These are phyloP conservation scores for Ascochyta fabae DNA, from an alignment of 2,329 filamentous ascomycete species.

Conservation along the genomic window DNA sequence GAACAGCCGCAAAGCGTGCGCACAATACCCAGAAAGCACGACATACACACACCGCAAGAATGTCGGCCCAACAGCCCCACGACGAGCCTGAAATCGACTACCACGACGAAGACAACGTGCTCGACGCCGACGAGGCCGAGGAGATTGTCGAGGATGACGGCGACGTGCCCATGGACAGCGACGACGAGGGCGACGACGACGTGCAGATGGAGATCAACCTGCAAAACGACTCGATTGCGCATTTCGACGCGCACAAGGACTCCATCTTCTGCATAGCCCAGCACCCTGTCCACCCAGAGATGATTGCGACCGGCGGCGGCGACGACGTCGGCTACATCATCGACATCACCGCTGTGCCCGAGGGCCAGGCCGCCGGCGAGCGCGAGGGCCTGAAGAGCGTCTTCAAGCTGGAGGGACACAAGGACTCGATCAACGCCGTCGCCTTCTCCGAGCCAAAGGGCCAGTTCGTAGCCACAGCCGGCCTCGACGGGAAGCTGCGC, in stretches of 20 bases:
- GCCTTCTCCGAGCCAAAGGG: constrained; percentile 83
- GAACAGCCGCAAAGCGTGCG: neutral
- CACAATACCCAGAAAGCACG: neutral
- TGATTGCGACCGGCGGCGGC: constrained; percentile 87
- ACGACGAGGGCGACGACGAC: constrained; percentile 65
- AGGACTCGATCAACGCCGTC: constrained; percentile 87
- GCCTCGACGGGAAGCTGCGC: constrained; percentile 82
- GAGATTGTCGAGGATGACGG: constrained; percentile 74
- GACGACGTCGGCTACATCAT: constrained; percentile 88
- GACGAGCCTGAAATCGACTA: constrained; percentile 50
- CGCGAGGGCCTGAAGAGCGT: constrained; percentile 68
- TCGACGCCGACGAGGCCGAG: constrained; percentile 77
- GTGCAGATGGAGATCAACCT: constrained; percentile 72
- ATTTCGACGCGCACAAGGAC: constrained; percentile 90
- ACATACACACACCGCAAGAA: constrained; percentile 6
- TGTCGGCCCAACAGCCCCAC: constrained; percentile 39
- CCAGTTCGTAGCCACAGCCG: constrained; percentile 84
- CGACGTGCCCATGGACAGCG: constrained; percentile 81
- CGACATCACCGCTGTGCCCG: constrained; percentile 69
- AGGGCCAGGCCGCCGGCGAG: constrained; percentile 67
- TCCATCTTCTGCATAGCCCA: constrained; percentile 95
- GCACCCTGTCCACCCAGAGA: constrained; percentile 77
- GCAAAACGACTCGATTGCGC: constrained; percentile 90
- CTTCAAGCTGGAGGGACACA: constrained; percentile 84
- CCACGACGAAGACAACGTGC: constrained; percentile 72